These are phyloP conservation scores for Globisporangium lucens DNA, from an alignment of 352 stramenopile species.

Conservation along the genomic window DNA sequence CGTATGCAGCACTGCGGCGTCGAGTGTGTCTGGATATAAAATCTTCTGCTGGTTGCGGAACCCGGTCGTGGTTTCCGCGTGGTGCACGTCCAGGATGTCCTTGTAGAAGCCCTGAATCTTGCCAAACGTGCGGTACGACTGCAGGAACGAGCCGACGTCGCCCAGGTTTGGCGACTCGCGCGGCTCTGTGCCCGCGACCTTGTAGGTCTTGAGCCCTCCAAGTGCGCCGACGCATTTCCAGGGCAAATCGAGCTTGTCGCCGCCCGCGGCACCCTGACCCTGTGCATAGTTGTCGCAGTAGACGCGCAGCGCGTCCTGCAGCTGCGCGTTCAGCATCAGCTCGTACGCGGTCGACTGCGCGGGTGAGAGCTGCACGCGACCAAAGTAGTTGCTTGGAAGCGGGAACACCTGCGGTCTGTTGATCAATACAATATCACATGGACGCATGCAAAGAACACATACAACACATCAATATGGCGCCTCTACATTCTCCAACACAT, in stretches of 20 bases:
- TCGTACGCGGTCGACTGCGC: slow-evolving; percentile 30
- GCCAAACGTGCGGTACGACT: slow-evolving; percentile 45
- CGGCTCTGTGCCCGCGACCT: slow-evolving; percentile 24
- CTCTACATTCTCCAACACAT: not conserved
- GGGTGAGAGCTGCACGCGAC: slow-evolving; percentile 26
- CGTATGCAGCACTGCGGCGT: slow-evolving; percentile 38
- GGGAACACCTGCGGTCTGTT: slow-evolving; percentile 13
- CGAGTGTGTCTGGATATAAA: slow-evolving; percentile 38
- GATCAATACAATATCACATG: not conserved
- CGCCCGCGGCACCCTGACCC: slow-evolving; percentile 15
- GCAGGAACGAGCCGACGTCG: slow-evolving; percentile 22
- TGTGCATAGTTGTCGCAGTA: slow-evolving; percentile 22
- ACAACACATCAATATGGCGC: not conserved
- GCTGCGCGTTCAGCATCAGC: slow-evolving; percentile 37
- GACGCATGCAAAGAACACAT: too few species aligned
- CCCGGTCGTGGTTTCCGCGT: slow-evolving; percentile 32
- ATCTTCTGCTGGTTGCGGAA: slow-evolving; percentile 44
- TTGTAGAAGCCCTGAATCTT: slow-evolving; percentile 48
- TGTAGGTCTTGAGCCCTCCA: slow-evolving; percentile 42
- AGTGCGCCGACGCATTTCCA: slow-evolving; percentile 39
- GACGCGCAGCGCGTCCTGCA: slow-evolving; percentile 39
- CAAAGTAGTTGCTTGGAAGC: slow-evolving; percentile 19
- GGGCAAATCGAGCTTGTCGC: slow-evolving; percentile 28
- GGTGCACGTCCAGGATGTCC: slow-evolving; percentile 42
- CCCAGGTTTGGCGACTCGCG: not conserved